phyloP scores from a whole-genome alignment of 441 rosid species.

The Viola pubescens region DNA sequence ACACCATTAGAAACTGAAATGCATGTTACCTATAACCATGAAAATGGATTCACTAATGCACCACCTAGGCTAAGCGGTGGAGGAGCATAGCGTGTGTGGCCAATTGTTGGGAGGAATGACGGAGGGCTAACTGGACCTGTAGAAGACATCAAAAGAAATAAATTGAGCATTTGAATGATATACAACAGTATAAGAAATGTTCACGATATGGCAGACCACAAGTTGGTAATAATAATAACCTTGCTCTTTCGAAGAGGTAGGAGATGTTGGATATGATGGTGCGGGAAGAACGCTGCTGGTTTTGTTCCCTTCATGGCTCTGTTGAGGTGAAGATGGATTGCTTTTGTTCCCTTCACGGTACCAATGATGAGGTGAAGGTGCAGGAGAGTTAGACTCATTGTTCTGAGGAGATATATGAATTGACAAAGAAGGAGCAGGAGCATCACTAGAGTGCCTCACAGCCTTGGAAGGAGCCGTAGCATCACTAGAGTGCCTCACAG shows the following conservation, averaged over 20 bases:
- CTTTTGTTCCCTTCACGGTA: conserved; percentile 13
- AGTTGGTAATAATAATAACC: conserved; percentile 21
- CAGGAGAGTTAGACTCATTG: conserved; percentile 22
- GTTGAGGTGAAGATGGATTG: background rate
- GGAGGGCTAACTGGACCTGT: conserved; percentile 46
- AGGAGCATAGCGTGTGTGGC: conserved; percentile 35
- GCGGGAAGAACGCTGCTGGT: conserved; percentile 32
- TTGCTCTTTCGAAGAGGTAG: conserved; percentile 38
- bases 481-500: conserved; percentile 19
- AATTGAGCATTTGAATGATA: background rate
- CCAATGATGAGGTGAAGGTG: conserved; percentile 41
- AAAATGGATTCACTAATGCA: conserved; percentile 5
- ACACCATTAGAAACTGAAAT: conserved; percentile 15
- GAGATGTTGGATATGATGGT: conserved; percentile 32
- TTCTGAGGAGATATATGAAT: conserved; percentile 26
- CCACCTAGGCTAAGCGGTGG: conserved; percentile 48
- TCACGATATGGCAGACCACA: no score
- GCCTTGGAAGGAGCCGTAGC: conserved; percentile 40
- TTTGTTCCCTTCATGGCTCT: conserved; percentile 31
- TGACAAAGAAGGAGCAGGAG: conserved; percentile 29
- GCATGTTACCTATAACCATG: conserved; percentile 4
- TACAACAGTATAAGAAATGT: no score
- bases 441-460: conserved; percentile 18
- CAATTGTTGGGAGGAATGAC: conserved; percentile 24
- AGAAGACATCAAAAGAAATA: conserved; percentile 21